Conservation (phyloP, 805 yeast genomes). For the Pichia gijzeniarum region DNA sequence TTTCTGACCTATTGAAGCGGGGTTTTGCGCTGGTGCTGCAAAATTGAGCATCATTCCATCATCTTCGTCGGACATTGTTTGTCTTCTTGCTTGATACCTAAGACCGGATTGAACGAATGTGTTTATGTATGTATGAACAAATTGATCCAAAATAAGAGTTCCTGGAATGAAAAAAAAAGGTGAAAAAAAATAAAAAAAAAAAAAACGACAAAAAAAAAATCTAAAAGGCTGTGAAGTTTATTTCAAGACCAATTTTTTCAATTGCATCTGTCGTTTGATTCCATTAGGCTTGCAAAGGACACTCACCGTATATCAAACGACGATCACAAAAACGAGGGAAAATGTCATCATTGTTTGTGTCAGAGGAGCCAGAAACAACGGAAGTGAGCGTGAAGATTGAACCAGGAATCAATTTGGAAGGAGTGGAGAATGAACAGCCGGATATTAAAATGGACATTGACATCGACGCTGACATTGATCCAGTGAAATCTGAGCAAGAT, state of each 20-base stretch:
- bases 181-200: neutral
- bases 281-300: neutral
- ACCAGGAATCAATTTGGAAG: conserved; percentile 18
- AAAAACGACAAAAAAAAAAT: neutral
- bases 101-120: too few relatives aligned
- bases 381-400: conserved; percentile 1
- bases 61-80: conserved; percentile 18
- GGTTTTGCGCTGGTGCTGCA: conserved; percentile 29
- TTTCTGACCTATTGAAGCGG: conserved; percentile 17
- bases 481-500: too few relatives aligned
- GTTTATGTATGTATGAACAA: too few relatives aligned
- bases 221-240: neutral
- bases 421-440: conserved; percentile 13
- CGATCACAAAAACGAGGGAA: too few relatives aligned
- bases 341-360: conserved; percentile 16
- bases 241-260: neutral
- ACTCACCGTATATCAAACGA: neutral
- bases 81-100: too few relatives aligned
- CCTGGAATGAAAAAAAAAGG: neutral
- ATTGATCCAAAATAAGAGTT: too few relatives aligned
- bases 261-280: neutral
- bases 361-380: conserved; percentile 9
- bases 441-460: neutral
- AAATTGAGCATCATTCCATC: conserved; percentile 77
- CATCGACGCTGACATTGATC: conserved; percentile 1